Base-by-base conservation (phyloP, 2,329 filamentous ascomycete genomes). In the Penicillium corylophilum region DNA sequence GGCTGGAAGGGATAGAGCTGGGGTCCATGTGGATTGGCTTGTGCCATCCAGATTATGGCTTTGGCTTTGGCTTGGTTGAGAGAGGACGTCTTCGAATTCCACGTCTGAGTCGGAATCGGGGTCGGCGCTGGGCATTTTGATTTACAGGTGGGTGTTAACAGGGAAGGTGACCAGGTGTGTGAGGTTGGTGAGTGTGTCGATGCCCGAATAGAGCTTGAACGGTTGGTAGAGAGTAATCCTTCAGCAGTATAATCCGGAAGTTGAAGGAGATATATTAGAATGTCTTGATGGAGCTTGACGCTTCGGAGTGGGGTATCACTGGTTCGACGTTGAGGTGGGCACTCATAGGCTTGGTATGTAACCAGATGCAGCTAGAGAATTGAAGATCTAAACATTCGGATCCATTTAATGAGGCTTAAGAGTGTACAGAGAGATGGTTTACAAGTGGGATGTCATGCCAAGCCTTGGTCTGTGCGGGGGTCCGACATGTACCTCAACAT, bases 1-100 rank as follows among this genome's bases (percentile, higher is more conserved):
- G 0, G 81, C 82, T 4, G 86, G 77, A 5, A 73, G 68, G 7
- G 35, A 74, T 48, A 54, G 71, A 49, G 56, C 69, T 58, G 57
- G 60, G 5, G 61, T 66, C 61, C 61, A 63, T 44, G 40, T 26
- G 29, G 24, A 15, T 20, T 33, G 44, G 13, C 28, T 18, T 35
- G 45, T 26, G n/a, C 23, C 4, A 38, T 44, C 28, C 40, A 31
- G 15, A n/a, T 5, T 5, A 5, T 26, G 26, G 26, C 3, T 28
- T 16, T 45, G 5, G 18, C 7, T 5, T 33, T 43, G 24, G 33
- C 7, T 10, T 43, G 41, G 36, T 2, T 41, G 50, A 20, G 49
- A 36, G 5, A 55, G 58, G 29, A 62, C 59, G 43, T 63, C 61
- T 31, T 62, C 61, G 29, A 62, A 63, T 45, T 62, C 57, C 13